Evolutionary conservation across 1,139 yeast species (phyloP), one percentile per base, ranked within the genome.

Genomic region (Pichia sp.): DNA sequence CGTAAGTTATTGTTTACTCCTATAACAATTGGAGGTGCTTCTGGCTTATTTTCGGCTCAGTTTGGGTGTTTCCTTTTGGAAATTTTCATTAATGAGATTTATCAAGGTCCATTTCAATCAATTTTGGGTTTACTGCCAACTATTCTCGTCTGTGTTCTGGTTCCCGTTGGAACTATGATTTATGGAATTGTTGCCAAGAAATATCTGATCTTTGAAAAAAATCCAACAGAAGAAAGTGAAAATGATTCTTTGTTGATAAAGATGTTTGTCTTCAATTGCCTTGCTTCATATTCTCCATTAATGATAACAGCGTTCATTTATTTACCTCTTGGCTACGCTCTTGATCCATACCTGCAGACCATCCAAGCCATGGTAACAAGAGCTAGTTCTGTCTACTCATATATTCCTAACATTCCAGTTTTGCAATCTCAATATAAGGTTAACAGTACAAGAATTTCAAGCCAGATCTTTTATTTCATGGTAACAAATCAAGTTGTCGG

Each of bases 241-340:
- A 75, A 77, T 48, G 77, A 77, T 56, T 87, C 96, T 0, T 73
- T 75, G 55, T 73, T 84, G 50, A 82, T 86, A 65, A 93, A 93
- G 71, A 76, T 82, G 61, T 92, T 89, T 70, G 80, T 87, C 4
- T 79, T 90, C 66, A 82, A 84, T 61, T 90, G 92, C 66, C 77
- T 93, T 68, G 82, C 95, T 1, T 81, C 90, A 60, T 93, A 89
- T 70, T 80, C 85, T 67, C 96, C 97, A 11, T 75, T 95, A 65
- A 73, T 92, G 60, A 82, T 93, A 61, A 90, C 98, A 5, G 78
- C 95, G 4, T 93, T 88, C 69, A 74, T 93, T 53, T 95, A 95
- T 70, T 77, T 92, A 61, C 99, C 99, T 23, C 82, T 89, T 70
- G 90, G 90, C 19, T 70, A 62, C 56, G 57, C 61, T 45, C 50